Conservation (phyloP, 2,329 filamentous ascomycete genomes). For the Fusarium solani-melongenae region DNA sequence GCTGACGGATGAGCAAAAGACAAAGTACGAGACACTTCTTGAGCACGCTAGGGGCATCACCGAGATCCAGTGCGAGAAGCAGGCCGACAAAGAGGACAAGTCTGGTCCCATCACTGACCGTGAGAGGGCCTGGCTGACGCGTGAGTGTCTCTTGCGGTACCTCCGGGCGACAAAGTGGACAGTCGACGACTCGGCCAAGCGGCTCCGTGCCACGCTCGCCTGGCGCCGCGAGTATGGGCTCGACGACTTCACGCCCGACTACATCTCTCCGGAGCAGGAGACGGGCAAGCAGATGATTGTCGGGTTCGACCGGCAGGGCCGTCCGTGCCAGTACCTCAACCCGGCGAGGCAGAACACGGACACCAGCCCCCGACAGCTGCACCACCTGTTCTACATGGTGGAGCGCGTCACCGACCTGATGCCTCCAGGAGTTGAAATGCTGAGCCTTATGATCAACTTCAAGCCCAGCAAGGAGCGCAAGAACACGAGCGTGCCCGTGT, state of each 20-base stretch:
- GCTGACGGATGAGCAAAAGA: slow-evolving; percentile 80
- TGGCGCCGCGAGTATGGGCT: slow-evolving; percentile 95
- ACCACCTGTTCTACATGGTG: slow-evolving; percentile 96
- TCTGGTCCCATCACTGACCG: slow-evolving; percentile 76
- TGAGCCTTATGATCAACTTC: slow-evolving; percentile 93
- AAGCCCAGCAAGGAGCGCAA: slow-evolving; percentile 79
- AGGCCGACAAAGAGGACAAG: slow-evolving; percentile 59
- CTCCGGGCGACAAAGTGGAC: slow-evolving; percentile 94
- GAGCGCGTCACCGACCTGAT: slow-evolving; percentile 90
- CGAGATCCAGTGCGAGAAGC: slow-evolving; percentile 67
- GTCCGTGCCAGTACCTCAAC: slow-evolving; percentile 92
- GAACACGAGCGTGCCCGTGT: slow-evolving; percentile 78
- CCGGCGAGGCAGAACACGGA: slow-evolving; percentile 95
- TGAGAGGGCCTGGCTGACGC: slow-evolving; percentile 90
- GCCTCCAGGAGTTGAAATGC: slow-evolving; percentile 85
- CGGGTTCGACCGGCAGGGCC: slow-evolving; percentile 85
- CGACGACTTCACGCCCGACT: slow-evolving; percentile 81
- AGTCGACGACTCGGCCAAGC: slow-evolving; percentile 77
- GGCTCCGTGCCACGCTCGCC: slow-evolving; percentile 81
- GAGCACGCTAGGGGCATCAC: slow-evolving; percentile 77
- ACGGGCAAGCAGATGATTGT: slow-evolving; percentile 94
- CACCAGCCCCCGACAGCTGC: slow-evolving; percentile 83
- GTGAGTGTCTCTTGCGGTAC: slow-evolving; percentile 92
- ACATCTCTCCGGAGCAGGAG: slow-evolving; percentile 93
- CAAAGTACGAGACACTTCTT: slow-evolving; percentile 85